Evolutionary conservation across 305 asterid genomes (phyloP).

Genomic region (Fraxinus paxiana): DNA sequence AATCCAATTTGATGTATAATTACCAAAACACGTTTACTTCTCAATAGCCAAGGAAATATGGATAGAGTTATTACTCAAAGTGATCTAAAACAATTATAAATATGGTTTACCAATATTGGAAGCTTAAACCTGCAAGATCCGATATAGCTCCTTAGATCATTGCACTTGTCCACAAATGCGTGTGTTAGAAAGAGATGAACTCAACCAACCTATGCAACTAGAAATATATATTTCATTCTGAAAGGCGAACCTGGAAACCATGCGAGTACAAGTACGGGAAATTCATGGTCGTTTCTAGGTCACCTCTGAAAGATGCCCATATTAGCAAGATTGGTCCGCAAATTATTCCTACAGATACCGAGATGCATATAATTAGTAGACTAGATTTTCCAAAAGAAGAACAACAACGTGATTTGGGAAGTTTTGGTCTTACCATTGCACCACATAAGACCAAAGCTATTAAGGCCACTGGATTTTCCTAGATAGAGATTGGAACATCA

Average conservation of each 20-base stretch:
- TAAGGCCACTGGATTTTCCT: slow-evolving; percentile 27
- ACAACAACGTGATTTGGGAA: not conserved
- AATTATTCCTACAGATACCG: slow-evolving; percentile 19
- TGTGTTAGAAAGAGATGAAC: not conserved
- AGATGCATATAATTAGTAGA: not conserved
- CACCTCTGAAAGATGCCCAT: slow-evolving; percentile 22
- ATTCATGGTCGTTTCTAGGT: slow-evolving; percentile 14
- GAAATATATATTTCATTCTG: not conserved
- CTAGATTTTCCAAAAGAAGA: not conserved
- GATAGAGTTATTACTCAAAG: not conserved
- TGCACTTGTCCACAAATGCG: not conserved
- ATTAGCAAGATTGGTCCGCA: slow-evolving; percentile 28
- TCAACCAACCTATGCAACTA: not conserved
- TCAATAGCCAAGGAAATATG: not conserved
- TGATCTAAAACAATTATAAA: too few relatives aligned
- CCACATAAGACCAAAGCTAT: slow-evolving; percentile 34
- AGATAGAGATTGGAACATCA: not conserved
- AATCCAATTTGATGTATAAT: not conserved
- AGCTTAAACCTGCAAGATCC: not conserved
- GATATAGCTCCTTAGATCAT: not conserved
- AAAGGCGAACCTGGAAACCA: slow-evolving; percentile 23
- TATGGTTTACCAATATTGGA: not conserved
- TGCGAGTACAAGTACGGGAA: slow-evolving; percentile 17
- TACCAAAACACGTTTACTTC: not conserved
- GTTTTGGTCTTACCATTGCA: slow-evolving; percentile 22